Base-by-base conservation (phyloP, 73 alveolate genomes). In the Tetrahymena malaccensis region DNA sequence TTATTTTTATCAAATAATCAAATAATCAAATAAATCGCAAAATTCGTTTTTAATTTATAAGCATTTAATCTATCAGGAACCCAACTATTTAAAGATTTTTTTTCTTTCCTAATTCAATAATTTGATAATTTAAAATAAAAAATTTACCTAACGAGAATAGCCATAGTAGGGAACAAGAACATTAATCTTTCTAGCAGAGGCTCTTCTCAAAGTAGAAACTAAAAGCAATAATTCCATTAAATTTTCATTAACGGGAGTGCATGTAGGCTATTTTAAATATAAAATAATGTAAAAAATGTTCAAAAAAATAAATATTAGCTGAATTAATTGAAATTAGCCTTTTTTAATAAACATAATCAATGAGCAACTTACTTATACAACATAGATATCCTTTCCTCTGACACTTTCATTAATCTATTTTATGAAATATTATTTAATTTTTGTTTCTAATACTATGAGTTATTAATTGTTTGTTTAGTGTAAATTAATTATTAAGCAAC, bases 111-210 rank as follows among this genome's bases (percentile, higher is more conserved):
- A 35, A 2, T 84, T 1, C 0, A 84, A 84, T 2, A 35, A 15
- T 50, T 50, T 50, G 83, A 50, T 40, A 15, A 19, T 50, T 50
- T 7, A 17, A 44, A 44, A 7, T 56, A 0, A 19, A 34, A 43
- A 33, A 12, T 25, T 21, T 93, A 95, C 97, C 94, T 98, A 97
- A 50, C 99, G 95, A 25, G 99, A 99, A 85, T 98, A 98, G 7
- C 99, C 99, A 97, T 98, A 98, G 94, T 98, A 98, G 21, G 99
- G 99, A 0, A 98, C 97, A 40, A 98, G 98, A 6, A 98, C 99
- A 22, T 98, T 98, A 21, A 98, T 98, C 96, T 98, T 97, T 85
- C 96, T 97, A 12, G 99, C 99, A 35, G 99, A 97, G 11, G 99
- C 98, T 95, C 99, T 96, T 93, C 99, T 98, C 85, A 96, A 94